Percentiles rank a stretch among this genome's conserved stretches.
Conservation (phyloP, 805 yeast genomes). For the Crinitomyces ghanaensis region DNA sequence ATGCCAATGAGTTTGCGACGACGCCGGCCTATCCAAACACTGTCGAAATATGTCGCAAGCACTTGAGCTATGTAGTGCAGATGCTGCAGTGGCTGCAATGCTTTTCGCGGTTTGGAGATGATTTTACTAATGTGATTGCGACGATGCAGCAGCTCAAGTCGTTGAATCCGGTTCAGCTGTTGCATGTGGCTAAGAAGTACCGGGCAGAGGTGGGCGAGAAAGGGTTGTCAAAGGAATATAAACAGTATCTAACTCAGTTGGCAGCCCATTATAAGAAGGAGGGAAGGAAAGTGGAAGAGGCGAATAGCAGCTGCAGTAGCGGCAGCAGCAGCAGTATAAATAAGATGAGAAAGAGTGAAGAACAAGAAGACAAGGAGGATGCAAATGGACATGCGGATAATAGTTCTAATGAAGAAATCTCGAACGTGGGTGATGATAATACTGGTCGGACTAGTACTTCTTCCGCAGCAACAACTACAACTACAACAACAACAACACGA, state of each 20-base stretch:
- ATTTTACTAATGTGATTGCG: constrained; percentile 29
- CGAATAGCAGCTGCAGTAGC: not conserved
- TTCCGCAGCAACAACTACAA: not conserved
- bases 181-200: constrained; percentile 62
- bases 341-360: not conserved
- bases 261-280: constrained; percentile 20
- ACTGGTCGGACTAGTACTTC: not conserved
- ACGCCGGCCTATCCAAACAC: constrained; percentile 42
- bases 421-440: constrained; percentile 3
- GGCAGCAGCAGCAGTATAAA: constrained; percentile 2
- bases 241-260: constrained; percentile 32
- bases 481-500: not conserved
- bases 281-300: constrained; percentile 9
- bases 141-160: constrained; percentile 47
- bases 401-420: not conserved
- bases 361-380: not conserved
- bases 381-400: not conserved
- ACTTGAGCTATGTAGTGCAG: constrained; percentile 64
- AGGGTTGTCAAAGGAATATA: constrained; percentile 45
- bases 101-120: constrained; percentile 54
- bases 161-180: constrained; percentile 58
- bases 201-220: constrained; percentile 75
- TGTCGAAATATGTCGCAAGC: constrained; percentile 51
- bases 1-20: constrained; percentile 17
- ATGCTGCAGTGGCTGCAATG: constrained; percentile 86